A percentile compares a stretch with the other conserved stretches of the same genome.
Evolutionary conservation across 1,284 basidiomycete genomes (phyloP).

Genomic region (Naganishia albida): DNA sequence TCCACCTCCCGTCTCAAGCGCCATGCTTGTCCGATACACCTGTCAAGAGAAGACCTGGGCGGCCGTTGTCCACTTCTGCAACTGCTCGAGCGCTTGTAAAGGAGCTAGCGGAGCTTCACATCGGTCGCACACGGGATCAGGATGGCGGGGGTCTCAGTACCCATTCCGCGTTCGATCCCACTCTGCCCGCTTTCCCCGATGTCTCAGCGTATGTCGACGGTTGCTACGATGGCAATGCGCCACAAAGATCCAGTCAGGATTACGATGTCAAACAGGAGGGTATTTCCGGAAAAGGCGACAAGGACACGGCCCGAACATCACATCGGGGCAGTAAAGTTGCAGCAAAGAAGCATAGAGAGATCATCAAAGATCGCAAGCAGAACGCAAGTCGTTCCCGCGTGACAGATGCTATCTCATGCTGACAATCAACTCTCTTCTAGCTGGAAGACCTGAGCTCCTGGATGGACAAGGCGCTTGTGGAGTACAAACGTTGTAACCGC

Average conservation of each 20-base stretch:
- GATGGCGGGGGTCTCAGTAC: too few relatives aligned
- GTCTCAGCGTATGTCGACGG: not conserved
- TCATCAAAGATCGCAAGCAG: constrained; percentile 7
- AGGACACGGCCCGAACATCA: not conserved
- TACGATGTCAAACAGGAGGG: not conserved
- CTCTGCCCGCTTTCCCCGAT: constrained; percentile 1
- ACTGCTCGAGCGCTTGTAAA: not conserved
- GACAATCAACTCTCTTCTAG: not conserved
- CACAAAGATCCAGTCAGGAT: not conserved
- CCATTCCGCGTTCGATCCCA: not conserved
- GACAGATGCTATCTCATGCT: not conserved
- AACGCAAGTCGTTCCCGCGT: not conserved
- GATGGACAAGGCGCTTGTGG: not conserved
- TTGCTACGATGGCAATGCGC: not conserved
- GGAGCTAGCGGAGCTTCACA: constrained; percentile 1
- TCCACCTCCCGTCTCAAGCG: not conserved
- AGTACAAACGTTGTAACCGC: constrained; percentile 1
- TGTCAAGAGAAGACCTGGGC: constrained; percentile 1
- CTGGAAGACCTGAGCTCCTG: constrained; percentile 1
- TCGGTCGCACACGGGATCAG: not conserved
- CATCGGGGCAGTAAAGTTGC: not conserved
- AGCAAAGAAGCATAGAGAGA: constrained; percentile 3
- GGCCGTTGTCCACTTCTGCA: constrained; percentile 6
- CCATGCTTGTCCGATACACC: not conserved
- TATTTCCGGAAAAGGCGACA: not conserved